Percentiles rank a stretch among this genome's conserved stretches.
These are phyloP conservation scores for Fusarium udum DNA, from an alignment of 2,329 filamentous ascomycete genomes.

Conservation along the genomic window DNA sequence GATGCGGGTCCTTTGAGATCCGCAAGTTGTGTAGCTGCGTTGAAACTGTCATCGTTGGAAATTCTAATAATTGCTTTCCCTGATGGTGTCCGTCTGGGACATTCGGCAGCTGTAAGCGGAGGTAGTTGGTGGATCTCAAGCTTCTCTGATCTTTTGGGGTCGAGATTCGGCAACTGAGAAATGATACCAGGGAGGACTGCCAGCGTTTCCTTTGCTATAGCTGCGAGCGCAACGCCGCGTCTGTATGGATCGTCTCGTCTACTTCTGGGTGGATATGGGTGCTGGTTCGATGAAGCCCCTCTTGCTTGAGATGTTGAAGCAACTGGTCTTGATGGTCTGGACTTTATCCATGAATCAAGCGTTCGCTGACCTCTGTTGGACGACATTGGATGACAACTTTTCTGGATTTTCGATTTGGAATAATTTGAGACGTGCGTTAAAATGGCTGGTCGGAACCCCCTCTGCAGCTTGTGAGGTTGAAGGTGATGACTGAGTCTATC, in stretches of 20 bases:
- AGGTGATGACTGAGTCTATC: background rate
- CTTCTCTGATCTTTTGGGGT: slow-evolving; percentile 51
- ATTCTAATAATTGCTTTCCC: slow-evolving; percentile 55
- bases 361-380: slow-evolving; percentile 36
- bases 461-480: background rate
- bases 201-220: slow-evolving; percentile 58
- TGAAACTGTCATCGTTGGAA: slow-evolving; percentile 66
- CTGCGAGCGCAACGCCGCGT: slow-evolving; percentile 47
- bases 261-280: background rate
- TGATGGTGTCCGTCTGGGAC: slow-evolving; percentile 52
- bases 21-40: slow-evolving; percentile 59
- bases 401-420: background rate
- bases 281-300: slow-evolving; percentile 16
- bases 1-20: slow-evolving; percentile 37
- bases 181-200: slow-evolving; percentile 58
- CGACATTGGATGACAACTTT: slow-evolving; percentile 4
- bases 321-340: slow-evolving; percentile 12
- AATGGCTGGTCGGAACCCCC: background rate
- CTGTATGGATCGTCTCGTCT: slow-evolving; percentile 31
- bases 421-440: background rate
- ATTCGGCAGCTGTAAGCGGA: slow-evolving; percentile 52
- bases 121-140: slow-evolving; percentile 43
- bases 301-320: slow-evolving; percentile 7
- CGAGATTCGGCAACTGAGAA: slow-evolving; percentile 52
- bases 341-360: slow-evolving; percentile 43